Base-by-base conservation (phyloP, 1,284 basidiomycete species). In the Pseudozyma hubeiensis region DNA sequence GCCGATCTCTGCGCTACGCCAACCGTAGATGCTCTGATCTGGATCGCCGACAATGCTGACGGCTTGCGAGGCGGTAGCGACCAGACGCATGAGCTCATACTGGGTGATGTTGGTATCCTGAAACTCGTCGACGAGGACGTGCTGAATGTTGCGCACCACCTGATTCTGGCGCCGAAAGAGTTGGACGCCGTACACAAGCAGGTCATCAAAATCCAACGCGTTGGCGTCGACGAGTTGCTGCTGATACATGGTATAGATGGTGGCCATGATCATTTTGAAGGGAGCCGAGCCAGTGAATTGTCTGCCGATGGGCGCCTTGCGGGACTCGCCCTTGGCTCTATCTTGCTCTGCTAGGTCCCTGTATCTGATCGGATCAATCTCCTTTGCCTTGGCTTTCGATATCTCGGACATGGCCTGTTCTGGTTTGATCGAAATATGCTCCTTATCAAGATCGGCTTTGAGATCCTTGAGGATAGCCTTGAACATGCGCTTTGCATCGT, bases 11-110 rank as follows among this genome's bases (percentile, higher is more conserved):
- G 93, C 93, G 11, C 91, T 91, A 7, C 93, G 89, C 93, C 93
- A 96, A 13, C 92, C 92, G 77, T 94, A 94, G 61, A 94, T 95
- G 5, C 92, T 93, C 81, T 96, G 93, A 84, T 97, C 93, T 0
- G 94, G 93, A 85, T 97, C 94, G 0, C 94, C 94, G 4, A 97
- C 93, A 40, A 95, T 89, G 5, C 91, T 94, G 31, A 94, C 87
- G 17, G 72, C 64, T 34, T 70, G 65, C 13, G 64, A 74, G 1
- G 64, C 49, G 17, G 40, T 19, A 3, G 80, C 68, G 5, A 80
- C 53, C 7, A 66, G 90, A 89, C 39, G 87, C 91, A 96, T 92
- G 34, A 96, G 88, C 71, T 91, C 88, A 82, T 94, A 95, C 84
- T 96, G 93, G 7, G 90, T 90, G 3, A 87, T 88, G 79, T 95